phyloP scores from a whole-genome alignment of 768 basidiomycete genomes.

The Hypholoma sublateritium region DNA sequence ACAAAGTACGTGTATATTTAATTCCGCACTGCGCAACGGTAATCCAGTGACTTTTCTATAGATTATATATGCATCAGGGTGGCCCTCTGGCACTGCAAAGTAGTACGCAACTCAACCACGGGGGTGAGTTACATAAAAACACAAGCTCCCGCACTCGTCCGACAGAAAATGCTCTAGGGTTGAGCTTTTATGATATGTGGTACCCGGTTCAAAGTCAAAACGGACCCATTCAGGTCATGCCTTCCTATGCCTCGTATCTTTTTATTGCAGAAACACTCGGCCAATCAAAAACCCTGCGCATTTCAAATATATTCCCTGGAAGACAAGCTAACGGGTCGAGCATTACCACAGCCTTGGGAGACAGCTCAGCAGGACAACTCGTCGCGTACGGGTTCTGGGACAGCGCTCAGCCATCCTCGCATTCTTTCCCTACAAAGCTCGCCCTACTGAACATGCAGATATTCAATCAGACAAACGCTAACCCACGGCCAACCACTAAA shows the following conservation, averaged over 20 bases:
- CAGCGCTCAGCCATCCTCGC: conserved; percentile 19
- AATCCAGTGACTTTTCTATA: conserved; percentile 12
- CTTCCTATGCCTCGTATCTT: conserved; percentile 52
- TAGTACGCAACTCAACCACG: conserved; percentile 48
- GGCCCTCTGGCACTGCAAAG: conserved; percentile 52
- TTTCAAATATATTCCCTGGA: conserved; percentile 52
- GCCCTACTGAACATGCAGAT: conserved; percentile 51
- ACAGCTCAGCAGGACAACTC: conserved; percentile 45
- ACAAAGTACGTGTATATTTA: conserved; percentile 31
- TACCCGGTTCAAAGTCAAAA: conserved; percentile 46
- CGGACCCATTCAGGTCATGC: conserved; percentile 51
- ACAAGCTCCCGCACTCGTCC: background rate
- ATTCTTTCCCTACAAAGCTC: conserved; percentile 42
- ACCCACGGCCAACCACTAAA: conserved; percentile 38
- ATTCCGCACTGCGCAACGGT: background rate
- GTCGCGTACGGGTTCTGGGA: conserved; percentile 56
- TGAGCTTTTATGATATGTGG: conserved; percentile 51
- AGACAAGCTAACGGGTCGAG: conserved; percentile 51
- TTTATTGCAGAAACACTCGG: conserved; percentile 50
- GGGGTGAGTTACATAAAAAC: conserved; percentile 26
- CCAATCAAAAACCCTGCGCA: conserved; percentile 39
- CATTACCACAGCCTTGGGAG: conserved; percentile 50
- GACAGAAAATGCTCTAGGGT: conserved; percentile 18
- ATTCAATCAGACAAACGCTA: conserved; percentile 45
- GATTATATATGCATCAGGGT: conserved; percentile 55